Evolutionary conservation across 768 basidiomycete genomes (phyloP).

Genomic region (Botryobasidium botryosum): DNA sequence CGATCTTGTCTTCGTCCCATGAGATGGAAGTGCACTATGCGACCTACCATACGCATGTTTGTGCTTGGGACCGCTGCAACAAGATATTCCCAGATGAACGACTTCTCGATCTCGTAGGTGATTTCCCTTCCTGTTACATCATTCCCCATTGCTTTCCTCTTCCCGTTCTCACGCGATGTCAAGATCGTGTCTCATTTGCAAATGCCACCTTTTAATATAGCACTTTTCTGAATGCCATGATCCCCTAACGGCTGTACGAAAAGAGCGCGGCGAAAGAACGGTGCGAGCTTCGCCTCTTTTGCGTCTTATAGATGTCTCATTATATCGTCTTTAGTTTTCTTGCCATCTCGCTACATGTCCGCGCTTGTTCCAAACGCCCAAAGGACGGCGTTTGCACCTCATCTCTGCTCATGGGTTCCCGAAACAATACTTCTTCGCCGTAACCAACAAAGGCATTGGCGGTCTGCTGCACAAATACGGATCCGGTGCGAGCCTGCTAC

Average conservation of each 20-base stretch:
- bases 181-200: not conserved
- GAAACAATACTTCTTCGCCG: constrained; percentile 79
- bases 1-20: constrained; percentile 41
- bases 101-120: constrained; percentile 60
- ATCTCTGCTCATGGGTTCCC: constrained; percentile 71
- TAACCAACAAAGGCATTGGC: constrained; percentile 82
- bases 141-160: not conserved
- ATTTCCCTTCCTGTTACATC: not conserved
- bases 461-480: constrained; percentile 67
- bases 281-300: constrained; percentile 27
- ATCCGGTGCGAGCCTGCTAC: constrained; percentile 63
- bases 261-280: constrained; percentile 72
- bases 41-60: constrained; percentile 69
- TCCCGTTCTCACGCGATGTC: too few species aligned
- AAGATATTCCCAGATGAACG: constrained; percentile 76
- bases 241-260: constrained; percentile 57
- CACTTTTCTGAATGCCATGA: constrained; percentile 58
- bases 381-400: constrained; percentile 61
- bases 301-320: constrained; percentile 11
- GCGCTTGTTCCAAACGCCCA: constrained; percentile 51
- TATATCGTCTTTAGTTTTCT: constrained; percentile 37
- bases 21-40: constrained; percentile 76
- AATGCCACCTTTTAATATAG: constrained; percentile 19
- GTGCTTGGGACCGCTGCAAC: constrained; percentile 47
- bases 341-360: constrained; percentile 49